Evolutionary conservation across 495 filamentous ascomycete species (phyloP).

Genomic region (Aspergillus egyptiacus): DNA sequence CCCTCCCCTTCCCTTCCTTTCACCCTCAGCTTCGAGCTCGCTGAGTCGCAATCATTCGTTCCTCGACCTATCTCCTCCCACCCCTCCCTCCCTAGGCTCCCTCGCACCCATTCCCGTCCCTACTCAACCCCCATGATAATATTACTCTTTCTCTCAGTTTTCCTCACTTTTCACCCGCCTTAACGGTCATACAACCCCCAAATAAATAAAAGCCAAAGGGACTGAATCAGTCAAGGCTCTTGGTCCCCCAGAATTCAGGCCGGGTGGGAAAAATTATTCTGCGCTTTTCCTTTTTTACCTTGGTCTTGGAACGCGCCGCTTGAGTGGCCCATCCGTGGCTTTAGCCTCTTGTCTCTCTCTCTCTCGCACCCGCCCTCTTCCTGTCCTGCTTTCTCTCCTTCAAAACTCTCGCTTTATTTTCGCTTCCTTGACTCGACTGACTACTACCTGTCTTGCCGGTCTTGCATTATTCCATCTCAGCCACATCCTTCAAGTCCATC

Average conservation of each 20-base stretch:
- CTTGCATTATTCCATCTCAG: conserved; percentile 14
- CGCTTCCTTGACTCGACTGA: conserved; percentile 16
- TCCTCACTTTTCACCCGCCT: not conserved
- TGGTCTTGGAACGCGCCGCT: conserved; percentile 27
- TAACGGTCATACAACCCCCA: not conserved
- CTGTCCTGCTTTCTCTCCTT: conserved; percentile 13
- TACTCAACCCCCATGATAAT: conserved; percentile 8
- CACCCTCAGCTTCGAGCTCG: conserved; percentile 12
- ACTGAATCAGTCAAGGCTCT: not conserved
- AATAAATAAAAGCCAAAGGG: not conserved
- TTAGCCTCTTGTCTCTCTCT: conserved; percentile 20
- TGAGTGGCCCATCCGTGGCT: conserved; percentile 26
- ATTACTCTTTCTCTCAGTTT: not conserved
- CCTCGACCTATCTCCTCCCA: conserved; percentile 6
- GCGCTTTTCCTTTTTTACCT: conserved; percentile 31
- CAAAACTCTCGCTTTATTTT: conserved; percentile 14
- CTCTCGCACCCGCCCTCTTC: conserved; percentile 16
- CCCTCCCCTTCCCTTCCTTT: conserved; percentile 3
- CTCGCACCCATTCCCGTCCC: too few species aligned
- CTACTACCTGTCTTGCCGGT: conserved; percentile 18
- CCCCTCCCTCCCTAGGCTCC: conserved; percentile 4
- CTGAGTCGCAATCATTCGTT: conserved; percentile 5
- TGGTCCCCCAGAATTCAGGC: conserved; percentile 15
- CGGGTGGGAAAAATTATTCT: conserved; percentile 27
- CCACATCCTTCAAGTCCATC: not conserved